These are phyloP conservation scores for Pseudozyma tsukubaensis DNA, from an alignment of 1,284 basidiomycete genomes.

Conservation along the genomic window DNA sequence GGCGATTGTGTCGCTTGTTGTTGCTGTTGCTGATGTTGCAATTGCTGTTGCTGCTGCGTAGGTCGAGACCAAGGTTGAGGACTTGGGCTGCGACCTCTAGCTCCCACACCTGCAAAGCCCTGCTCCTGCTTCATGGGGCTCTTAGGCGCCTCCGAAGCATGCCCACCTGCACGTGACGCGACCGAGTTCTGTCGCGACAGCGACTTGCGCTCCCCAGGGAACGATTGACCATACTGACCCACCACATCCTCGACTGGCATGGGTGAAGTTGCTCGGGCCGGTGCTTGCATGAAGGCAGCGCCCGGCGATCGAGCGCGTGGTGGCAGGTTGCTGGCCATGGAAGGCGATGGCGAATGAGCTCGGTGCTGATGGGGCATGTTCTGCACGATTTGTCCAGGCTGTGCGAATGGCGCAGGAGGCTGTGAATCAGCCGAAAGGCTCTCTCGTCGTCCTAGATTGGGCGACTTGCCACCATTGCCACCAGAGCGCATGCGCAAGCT, in stretches of 20 bases:
- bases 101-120: constrained; percentile 64
- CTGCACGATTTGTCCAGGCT: constrained; percentile 43
- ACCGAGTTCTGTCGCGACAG: constrained; percentile 61
- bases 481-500: constrained; percentile 70
- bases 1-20: constrained; percentile 32
- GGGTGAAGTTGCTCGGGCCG: constrained; percentile 72
- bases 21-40: constrained; percentile 6
- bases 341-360: constrained; percentile 47
- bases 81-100: constrained; percentile 60
- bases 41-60: constrained; percentile 41
- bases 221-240: constrained; percentile 81
- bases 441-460: constrained; percentile 47
- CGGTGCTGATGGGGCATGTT: constrained; percentile 47
- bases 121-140: constrained; percentile 46
- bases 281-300: constrained; percentile 80
- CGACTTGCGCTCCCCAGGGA: constrained; percentile 82
- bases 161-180: constrained; percentile 42
- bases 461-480: constrained; percentile 51
- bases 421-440: constrained; percentile 36
- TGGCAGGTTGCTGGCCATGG: constrained; percentile 42
- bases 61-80: constrained; percentile 56
- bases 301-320: constrained; percentile 78
- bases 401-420: constrained; percentile 30
- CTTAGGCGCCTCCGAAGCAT: constrained; percentile 16
- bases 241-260: constrained; percentile 80